Evolutionary conservation across 2,329 filamentous ascomycete genomes (phyloP), one percentile per base, ranked within the genome.

Genomic region (Onygenales sp.): DNA sequence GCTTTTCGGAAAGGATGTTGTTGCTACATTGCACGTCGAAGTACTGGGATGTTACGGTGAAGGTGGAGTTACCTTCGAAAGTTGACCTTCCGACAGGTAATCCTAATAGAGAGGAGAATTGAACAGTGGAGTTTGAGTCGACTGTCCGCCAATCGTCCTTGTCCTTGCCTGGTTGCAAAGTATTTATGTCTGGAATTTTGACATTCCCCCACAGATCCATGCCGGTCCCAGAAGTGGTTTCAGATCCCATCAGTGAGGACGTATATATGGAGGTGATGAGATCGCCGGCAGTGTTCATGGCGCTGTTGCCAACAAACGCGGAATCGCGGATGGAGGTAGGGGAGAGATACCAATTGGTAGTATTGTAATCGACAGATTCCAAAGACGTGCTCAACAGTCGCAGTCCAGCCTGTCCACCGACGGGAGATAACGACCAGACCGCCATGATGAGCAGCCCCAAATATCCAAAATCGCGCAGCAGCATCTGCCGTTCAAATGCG

Each of bases 331-430:
- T 13, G 10, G 46, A 49, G 5, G 35, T 14, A 7, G 46, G 46
- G 13, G 46, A 49, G 21, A 49, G 6, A 39, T 49, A 49, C 46
- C 46, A 49, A 17, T 49, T 49, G 17, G 46, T 49, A 13, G 46
- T 4, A 41, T 49, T 49, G 10, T 41, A 49, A 2, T 14, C 33
- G n/a, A n/a, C 46, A 6, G n/a, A 10, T 21, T 48, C 6, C 17
- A 48, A 27, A 14, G 46, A 21, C 21, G 33, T 38, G 33, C n/a
- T 39, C 46, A 48, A 14, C 6, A 48, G 46, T 3, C 46, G 46
- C 14, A 48, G 17, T 5, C 46, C 46, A 27, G 46, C 46, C 46
- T 48, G 46, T 1, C 46, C 46, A 5, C 46, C 46, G n/a, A 48
- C 8, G 5, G 46, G 46, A 1, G 46, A 48, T 1, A 48, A 35